Base-by-base conservation (phyloP, 768 basidiomycete genomes). In the Kwoniella bestiolae region DNA sequence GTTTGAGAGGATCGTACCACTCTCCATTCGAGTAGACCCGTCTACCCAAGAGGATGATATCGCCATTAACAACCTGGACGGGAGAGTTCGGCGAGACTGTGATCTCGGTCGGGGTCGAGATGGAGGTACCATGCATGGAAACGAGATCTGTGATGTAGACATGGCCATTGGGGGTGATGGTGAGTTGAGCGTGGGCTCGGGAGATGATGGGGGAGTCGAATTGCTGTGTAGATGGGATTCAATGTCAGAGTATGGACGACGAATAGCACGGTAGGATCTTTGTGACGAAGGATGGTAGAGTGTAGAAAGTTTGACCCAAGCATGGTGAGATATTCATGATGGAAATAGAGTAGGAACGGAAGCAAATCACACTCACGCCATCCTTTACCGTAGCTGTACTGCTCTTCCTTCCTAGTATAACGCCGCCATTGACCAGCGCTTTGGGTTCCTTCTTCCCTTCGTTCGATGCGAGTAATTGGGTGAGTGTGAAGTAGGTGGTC, bases 81-180 rank as follows among this genome's bases (percentile, higher is more conserved):
- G 72, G 69, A 11, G 46, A 56, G 23, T 41, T 51, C 25, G 23
- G 25, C 31, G 26, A 18, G 41, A 44, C 51, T 14, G 59, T 55
- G 56, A 18, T 35, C n/a, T 7, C 38, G 18, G 44, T 21, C 18
- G 32, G 23, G 21, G 28, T 29, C 38, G 14, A 25, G 56, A 74
- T 65, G 47, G 21, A 44, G 6, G 68, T 69, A n/a, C 68, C 68
- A 50, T 74, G 73, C 25, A 57, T 25, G 2, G 70, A 71, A n/a
- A 51, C 55, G 7, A 74, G 64, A 53, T 74, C 73, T 32, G 55
- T 66, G 28, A 74, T n/a, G 61, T 69, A 68, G 26, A 74, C 63
- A 28, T 63, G 66, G 11, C 65, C 68, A 3, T 63, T 57, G 9
- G 45, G 45, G 4, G 65, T 69, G 46, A 72, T 45, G 31, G 44